These are phyloP conservation scores for Exserohilum rostratum DNA, from an alignment of 2,329 filamentous ascomycete species.

Conservation along the genomic window DNA sequence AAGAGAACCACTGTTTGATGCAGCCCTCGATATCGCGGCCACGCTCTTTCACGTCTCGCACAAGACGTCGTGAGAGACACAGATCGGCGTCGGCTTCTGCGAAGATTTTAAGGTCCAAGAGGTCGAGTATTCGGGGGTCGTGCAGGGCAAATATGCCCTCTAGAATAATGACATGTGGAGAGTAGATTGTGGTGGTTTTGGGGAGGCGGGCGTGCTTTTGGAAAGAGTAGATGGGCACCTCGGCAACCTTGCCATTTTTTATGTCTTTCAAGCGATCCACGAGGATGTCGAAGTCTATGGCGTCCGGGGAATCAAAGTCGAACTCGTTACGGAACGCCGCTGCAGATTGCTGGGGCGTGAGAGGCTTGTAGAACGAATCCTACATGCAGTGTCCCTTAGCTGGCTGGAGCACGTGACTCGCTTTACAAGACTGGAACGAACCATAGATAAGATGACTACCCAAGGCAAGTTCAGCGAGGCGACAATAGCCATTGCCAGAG, in stretches of 20 bases:
- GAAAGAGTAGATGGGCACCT: slow-evolving; percentile 96
- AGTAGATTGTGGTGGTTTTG: slow-evolving; percentile 88
- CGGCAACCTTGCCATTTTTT: slow-evolving; percentile 86
- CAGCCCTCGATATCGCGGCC: slow-evolving; percentile 92
- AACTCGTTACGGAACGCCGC: slow-evolving; percentile 89
- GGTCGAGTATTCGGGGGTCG: slow-evolving; percentile 80
- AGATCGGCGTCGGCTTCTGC: slow-evolving; percentile 95
- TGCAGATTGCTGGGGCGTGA: slow-evolving; percentile 77
- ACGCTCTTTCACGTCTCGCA: slow-evolving; percentile 86
- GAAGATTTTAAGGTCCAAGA: slow-evolving; percentile 95
- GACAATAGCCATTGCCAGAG: slow-evolving; percentile 89
- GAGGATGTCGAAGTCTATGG: slow-evolving; percentile 91
- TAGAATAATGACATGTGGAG: slow-evolving; percentile 90
- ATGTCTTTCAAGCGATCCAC: slow-evolving; percentile 80
- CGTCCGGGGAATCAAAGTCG: slow-evolving; percentile 93
- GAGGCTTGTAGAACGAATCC: slow-evolving; percentile 97
- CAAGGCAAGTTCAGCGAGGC: slow-evolving; percentile 89
- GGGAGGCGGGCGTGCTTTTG: slow-evolving; percentile 82
- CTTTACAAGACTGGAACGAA: slow-evolving; percentile 49
- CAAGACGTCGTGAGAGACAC: slow-evolving; percentile 72
- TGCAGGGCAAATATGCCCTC: slow-evolving; percentile 97
- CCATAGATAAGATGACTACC: slow-evolving; percentile 98
- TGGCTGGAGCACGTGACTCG: slow-evolving; percentile 32
- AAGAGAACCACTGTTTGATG: slow-evolving; percentile 97
- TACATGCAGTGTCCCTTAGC: slow-evolving; percentile 48